phyloP scores from a whole-genome alignment of 2,329 filamentous ascomycete genomes.

The Sclerotinia glacialis region DNA sequence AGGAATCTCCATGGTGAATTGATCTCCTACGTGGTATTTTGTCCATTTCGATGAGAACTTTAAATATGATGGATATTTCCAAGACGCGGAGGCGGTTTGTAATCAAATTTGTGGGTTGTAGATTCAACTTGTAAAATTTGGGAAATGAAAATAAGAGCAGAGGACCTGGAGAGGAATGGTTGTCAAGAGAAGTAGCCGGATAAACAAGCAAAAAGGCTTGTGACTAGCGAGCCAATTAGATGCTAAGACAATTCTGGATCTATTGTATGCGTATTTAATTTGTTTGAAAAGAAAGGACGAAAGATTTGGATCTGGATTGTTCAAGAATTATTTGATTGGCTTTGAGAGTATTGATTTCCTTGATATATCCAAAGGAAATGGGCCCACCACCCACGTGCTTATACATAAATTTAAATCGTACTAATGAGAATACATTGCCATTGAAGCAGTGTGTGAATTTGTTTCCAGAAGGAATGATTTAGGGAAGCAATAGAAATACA shows the following conservation, averaged over 20 bases:
- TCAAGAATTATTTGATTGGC: not conserved
- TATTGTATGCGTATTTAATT: not conserved
- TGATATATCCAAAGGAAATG: not conserved
- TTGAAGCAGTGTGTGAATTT: not conserved
- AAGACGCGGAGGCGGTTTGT: not conserved
- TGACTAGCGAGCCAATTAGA: conserved; percentile 5
- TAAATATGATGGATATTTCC: not conserved
- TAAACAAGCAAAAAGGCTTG: not conserved
- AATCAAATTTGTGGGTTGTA: not conserved
- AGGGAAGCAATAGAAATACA: not conserved
- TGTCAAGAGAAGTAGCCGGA: not conserved
- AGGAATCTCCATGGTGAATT: not conserved
- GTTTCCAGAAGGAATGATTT: not conserved
- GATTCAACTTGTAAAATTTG: not conserved
- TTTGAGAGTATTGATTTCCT: not conserved
- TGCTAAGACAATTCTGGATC: not conserved
- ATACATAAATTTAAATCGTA: not conserved
- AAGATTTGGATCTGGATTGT: not conserved
- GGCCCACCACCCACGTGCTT: no score
- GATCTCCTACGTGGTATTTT: not conserved
- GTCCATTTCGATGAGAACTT: not conserved
- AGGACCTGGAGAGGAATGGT: not conserved
- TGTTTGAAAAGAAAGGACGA: not conserved
- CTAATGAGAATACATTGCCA: not conserved
- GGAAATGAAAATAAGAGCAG: not conserved